Percentiles rank a stretch among this genome's conserved stretches.
These are phyloP conservation scores for Sporisorium scitamineum DNA, from an alignment of 1,284 basidiomycete genomes.

Conservation along the genomic window DNA sequence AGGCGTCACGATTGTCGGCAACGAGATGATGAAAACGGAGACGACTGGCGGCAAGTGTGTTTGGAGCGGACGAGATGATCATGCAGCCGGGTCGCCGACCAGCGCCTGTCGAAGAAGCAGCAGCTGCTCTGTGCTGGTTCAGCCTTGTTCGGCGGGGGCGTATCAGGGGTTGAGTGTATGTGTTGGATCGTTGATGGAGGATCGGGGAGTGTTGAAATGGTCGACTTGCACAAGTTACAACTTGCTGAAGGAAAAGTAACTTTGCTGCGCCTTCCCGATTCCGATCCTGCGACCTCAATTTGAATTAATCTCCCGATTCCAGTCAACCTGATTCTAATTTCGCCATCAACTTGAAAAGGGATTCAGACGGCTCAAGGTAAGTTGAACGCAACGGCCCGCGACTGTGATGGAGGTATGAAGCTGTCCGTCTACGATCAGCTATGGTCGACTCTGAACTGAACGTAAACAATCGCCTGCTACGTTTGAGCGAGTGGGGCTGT, in stretches of 20 bases:
- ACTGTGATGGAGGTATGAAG: too few species aligned
- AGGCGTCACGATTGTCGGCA: neutral
- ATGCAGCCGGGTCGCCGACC: constrained; percentile 5
- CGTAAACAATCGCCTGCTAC: too few species aligned
- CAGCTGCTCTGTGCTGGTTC: constrained; percentile 1
- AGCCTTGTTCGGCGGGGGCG: neutral
- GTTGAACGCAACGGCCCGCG: too few species aligned
- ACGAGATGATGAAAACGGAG: neutral
- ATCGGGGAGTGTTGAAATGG: neutral
- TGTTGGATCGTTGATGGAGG: neutral
- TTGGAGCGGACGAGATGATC: neutral
- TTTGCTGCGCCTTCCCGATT: neutral
- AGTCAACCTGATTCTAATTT: too few species aligned
- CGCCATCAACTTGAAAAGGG: too few species aligned
- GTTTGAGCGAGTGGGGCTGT: too few species aligned
- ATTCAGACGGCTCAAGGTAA: too few species aligned
- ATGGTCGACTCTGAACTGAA: too few species aligned
- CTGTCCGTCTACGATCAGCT: too few species aligned
- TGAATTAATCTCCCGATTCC: neutral
- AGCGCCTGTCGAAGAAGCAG: constrained; percentile 1
- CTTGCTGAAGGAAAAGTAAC: too few species aligned
- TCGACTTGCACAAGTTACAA: neutral
- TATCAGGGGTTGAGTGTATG: neutral
- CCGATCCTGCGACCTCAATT: neutral
- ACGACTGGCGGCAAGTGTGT: neutral